Conservation (phyloP, 2,329 filamentous ascomycete genomes). For the Volutella citrinella region DNA sequence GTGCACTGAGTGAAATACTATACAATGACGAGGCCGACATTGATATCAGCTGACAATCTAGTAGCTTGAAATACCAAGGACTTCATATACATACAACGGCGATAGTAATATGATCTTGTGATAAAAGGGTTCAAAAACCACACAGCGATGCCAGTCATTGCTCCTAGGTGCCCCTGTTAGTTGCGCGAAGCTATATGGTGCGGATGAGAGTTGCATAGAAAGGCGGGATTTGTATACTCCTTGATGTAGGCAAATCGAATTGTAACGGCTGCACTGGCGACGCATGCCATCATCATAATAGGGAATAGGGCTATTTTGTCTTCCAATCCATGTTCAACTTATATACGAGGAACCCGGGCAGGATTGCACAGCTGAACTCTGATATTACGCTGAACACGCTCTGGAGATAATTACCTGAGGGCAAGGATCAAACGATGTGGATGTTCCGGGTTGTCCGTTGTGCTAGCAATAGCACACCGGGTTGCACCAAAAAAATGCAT, state of each 20-base stretch:
- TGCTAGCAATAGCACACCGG: conserved; percentile 42
- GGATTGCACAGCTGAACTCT: conserved; percentile 49
- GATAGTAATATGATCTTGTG: no score
- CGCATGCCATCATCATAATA: conserved; percentile 55
- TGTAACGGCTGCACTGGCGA: conserved; percentile 45
- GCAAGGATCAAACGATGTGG: conserved; percentile 43
- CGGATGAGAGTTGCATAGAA: conserved; percentile 35
- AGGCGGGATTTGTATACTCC: conserved; percentile 38
- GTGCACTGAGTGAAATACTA: no score
- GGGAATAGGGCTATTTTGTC: conserved; percentile 51
- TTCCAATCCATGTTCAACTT: conserved; percentile 51
- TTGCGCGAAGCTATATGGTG: not conserved
- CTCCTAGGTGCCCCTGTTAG: conserved; percentile 21
- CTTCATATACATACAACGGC: no score
- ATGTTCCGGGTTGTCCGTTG: conserved; percentile 30
- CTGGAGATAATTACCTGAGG: conserved; percentile 51
- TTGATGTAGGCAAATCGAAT: conserved; percentile 39
- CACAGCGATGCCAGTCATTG: conserved; percentile 43
- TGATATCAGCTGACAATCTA: no score
- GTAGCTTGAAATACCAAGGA: no score
- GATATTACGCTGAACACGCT: conserved; percentile 46
- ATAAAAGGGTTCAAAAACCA: no score
- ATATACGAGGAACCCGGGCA: conserved; percentile 53
- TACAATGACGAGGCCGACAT: no score
- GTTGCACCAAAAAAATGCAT: conserved; percentile 37